These are phyloP conservation scores for Rhodotorula sp. DNA, from an alignment of 1,284 basidiomycete species.

Conservation along the genomic window DNA sequence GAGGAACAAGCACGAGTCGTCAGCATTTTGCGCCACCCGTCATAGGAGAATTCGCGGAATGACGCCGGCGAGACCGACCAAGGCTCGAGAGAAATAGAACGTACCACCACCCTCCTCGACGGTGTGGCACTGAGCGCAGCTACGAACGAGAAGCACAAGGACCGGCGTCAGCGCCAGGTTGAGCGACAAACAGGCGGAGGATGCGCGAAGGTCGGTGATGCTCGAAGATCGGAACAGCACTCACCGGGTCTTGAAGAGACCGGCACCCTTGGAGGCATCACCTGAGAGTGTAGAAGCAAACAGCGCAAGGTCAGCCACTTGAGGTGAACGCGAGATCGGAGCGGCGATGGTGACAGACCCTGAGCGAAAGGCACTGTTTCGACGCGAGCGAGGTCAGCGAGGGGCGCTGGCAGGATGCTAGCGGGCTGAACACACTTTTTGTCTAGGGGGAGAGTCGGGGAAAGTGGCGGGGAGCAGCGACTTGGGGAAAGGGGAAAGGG, in stretches of 20 bases:
- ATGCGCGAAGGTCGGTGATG: neutral
- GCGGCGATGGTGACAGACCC: conserved; percentile 48
- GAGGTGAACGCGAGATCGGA: neutral
- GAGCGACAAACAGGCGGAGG: neutral
- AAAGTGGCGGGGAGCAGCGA: neutral
- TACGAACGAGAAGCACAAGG: conserved; percentile 46
- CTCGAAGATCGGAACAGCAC: neutral
- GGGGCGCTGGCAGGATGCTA: neutral
- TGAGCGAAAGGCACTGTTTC: conserved; percentile 55
- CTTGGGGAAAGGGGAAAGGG: neutral
- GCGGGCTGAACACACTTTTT: neutral
- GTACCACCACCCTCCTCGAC: conserved; percentile 74
- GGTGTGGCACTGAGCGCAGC: conserved; percentile 98
- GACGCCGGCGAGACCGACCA: neutral
- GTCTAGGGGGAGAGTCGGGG: neutral
- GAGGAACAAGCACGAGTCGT: neutral
- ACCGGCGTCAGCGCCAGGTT: neutral
- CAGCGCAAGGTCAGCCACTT: neutral
- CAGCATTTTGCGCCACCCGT: conserved; percentile 9
- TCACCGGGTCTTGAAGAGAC: conserved; percentile 48
- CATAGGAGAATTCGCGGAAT: neutral
- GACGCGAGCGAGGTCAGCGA: conserved; percentile 21
- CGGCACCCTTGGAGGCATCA: conserved; percentile 83
- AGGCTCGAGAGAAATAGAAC: conserved; percentile 25
- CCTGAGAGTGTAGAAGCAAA: conserved; percentile 56